These are phyloP conservation scores for Typha latifolia DNA, from an alignment of 176 grass and related monocot species.

Conservation along the genomic window DNA sequence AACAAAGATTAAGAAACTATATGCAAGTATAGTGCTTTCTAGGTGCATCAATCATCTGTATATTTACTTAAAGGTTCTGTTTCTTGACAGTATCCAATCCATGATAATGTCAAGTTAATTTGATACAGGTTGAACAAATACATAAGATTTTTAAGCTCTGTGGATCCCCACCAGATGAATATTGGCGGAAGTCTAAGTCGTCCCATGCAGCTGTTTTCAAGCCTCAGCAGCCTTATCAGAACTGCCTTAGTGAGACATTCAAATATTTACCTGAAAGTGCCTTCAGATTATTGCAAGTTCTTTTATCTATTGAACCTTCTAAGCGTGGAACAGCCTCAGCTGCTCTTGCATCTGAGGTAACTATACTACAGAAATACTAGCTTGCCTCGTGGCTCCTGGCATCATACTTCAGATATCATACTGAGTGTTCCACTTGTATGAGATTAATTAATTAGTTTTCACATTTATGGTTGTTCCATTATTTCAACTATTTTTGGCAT, in stretches of 20 bases:
- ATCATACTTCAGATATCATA: background rate
- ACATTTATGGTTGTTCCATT: no score
- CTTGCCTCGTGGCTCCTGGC: background rate
- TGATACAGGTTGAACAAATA: slow-evolving; percentile 68
- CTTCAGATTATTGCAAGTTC: slow-evolving; percentile 37
- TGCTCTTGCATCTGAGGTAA: slow-evolving; percentile 61
- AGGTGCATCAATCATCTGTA: no score
- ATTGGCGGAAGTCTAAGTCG: slow-evolving; percentile 46
- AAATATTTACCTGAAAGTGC: slow-evolving; percentile 29
- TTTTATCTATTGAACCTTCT: slow-evolving; percentile 63
- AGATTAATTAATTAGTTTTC: background rate
- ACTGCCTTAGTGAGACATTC: slow-evolving; percentile 46
- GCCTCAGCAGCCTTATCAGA: slow-evolving; percentile 47
- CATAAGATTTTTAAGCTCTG: slow-evolving; percentile 98
- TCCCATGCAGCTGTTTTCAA: slow-evolving; percentile 63
- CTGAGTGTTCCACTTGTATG: background rate
- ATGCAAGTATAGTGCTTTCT: no score
- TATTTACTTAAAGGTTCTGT: no score
- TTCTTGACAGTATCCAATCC: no score
- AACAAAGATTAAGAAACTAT: background rate
- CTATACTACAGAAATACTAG: background rate
- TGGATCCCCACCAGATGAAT: slow-evolving; percentile 64
- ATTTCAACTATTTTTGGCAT: no score
- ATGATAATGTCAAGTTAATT: no score
- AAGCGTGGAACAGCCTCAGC: slow-evolving; percentile 52